Evolutionary conservation across 2,329 filamentous ascomycete genomes (phyloP).

Genomic region (Aspergillus sp.): DNA sequence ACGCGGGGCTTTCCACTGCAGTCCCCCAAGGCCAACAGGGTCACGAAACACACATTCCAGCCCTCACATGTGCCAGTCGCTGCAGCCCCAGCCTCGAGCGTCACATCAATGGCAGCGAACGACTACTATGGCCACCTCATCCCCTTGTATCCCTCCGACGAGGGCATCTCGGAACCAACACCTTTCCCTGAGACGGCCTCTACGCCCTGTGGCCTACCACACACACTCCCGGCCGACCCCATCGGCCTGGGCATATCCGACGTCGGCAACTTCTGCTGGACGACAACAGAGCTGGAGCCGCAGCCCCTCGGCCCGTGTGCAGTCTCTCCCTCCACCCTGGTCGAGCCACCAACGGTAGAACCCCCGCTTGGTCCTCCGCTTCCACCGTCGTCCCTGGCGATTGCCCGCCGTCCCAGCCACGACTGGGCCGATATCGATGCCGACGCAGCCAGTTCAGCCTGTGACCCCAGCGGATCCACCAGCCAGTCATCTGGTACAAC

Average conservation of each 20-base stretch:
- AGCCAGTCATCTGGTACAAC: slow-evolving; percentile 2
- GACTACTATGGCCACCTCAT: background rate
- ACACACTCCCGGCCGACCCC: background rate
- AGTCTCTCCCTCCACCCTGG: background rate
- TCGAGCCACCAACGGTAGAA: background rate
- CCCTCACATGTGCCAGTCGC: background rate
- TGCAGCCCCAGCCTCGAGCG: background rate
- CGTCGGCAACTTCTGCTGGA: slow-evolving; percentile 8
- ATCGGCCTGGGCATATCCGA: background rate
- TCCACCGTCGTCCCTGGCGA: background rate
- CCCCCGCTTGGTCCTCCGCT: background rate
- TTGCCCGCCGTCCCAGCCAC: slow-evolving; percentile 5
- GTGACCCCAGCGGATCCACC: background rate
- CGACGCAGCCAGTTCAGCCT: slow-evolving; percentile 2
- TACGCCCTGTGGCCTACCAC: background rate
- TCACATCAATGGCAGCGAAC: background rate
- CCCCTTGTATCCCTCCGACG: background rate
- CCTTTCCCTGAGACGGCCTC: background rate
- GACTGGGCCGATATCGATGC: slow-evolving; percentile 9
- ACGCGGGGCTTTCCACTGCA: slow-evolving; percentile 22
- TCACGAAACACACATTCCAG: background rate
- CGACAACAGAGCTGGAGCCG: slow-evolving; percentile 8
- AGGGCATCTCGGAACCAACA: background rate
- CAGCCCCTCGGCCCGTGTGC: slow-evolving; percentile 4
- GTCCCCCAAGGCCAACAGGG: background rate